Percentiles rank a stretch among this genome's conserved stretches.
Evolutionary conservation across 306 rosid species (phyloP).

Genomic region (Dryas alaskensis): DNA sequence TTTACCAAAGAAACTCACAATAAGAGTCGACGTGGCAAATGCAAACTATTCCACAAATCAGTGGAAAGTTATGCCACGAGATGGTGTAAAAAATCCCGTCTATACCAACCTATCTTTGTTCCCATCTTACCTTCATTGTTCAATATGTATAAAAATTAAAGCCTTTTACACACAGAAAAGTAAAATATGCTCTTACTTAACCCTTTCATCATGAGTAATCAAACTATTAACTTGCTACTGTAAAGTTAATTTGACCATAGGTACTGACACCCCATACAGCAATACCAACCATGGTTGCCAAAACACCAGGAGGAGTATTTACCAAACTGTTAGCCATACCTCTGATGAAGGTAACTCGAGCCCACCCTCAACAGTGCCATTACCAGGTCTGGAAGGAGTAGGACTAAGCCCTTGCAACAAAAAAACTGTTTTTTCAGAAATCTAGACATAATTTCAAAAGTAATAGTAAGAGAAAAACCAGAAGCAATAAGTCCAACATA

Average conservation of each 20-base stretch:
- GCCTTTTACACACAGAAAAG: background rate
- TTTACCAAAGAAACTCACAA: background rate
- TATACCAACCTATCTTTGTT: background rate
- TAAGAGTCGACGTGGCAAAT: background rate
- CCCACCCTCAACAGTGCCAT: conserved; percentile 52
- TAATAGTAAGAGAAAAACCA: conserved; percentile 12
- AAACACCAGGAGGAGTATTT: background rate
- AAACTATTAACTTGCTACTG: background rate
- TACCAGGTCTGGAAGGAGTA: conserved; percentile 56
- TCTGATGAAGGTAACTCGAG: conserved; percentile 66
- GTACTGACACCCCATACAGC: background rate
- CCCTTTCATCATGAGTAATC: background rate
- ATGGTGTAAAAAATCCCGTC: background rate
- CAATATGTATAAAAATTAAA: background rate
- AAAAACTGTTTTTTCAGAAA: conserved; percentile 33
- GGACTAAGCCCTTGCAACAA: conserved; percentile 51
- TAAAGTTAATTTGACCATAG: background rate
- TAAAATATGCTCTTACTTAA: background rate
- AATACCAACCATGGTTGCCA: background rate
- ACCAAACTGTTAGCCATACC: conserved; percentile 46
- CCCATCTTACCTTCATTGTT: background rate
- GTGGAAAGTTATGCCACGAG: background rate
- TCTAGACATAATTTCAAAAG: conserved; percentile 20
- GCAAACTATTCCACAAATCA: background rate
- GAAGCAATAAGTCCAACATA: background rate